These are phyloP conservation scores for button mushroom (Agaricus bisporus) DNA, from an alignment of 768 basidiomycete species.

Conservation along the genomic window DNA sequence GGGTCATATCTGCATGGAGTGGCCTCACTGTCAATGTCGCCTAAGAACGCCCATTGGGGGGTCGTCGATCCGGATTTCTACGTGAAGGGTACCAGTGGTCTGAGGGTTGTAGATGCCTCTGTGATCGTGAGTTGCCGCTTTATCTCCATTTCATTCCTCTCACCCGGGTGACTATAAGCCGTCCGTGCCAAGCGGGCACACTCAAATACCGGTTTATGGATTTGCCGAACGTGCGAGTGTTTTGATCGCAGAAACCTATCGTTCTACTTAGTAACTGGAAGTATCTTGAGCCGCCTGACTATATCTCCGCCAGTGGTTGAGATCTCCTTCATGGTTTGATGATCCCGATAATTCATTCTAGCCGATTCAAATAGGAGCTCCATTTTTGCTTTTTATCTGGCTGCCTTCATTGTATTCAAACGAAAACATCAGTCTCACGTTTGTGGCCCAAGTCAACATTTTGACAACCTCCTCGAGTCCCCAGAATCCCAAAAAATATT, in stretches of 20 bases:
- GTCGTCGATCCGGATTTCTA: constrained; percentile 23
- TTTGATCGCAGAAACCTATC: neutral
- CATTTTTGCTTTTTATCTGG: no score
- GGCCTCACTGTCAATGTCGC: constrained; percentile 20
- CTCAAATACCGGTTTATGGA: constrained; percentile 1
- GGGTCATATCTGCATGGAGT: constrained; percentile 17
- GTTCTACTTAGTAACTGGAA: no score
- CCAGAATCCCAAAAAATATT: no score
- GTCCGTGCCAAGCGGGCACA: constrained; percentile 4
- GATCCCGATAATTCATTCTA: no score
- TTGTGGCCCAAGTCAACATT: no score
- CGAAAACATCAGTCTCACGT: no score
- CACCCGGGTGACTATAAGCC: neutral
- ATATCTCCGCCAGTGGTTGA: no score
- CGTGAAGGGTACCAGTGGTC: constrained; percentile 22
- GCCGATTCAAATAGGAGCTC: no score
- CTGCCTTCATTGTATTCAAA: no score
- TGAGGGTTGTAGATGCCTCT: constrained; percentile 7
- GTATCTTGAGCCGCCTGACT: no score
- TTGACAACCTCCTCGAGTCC: no score
- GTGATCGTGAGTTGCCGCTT: neutral
- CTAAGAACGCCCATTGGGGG: constrained; percentile 13
- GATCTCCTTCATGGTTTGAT: no score
- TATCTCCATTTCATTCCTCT: neutral
- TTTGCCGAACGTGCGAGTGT: constrained; percentile 6